phyloP scores from a whole-genome alignment of 306 rosid genomes.

The Dalbergia oliveri region DNA sequence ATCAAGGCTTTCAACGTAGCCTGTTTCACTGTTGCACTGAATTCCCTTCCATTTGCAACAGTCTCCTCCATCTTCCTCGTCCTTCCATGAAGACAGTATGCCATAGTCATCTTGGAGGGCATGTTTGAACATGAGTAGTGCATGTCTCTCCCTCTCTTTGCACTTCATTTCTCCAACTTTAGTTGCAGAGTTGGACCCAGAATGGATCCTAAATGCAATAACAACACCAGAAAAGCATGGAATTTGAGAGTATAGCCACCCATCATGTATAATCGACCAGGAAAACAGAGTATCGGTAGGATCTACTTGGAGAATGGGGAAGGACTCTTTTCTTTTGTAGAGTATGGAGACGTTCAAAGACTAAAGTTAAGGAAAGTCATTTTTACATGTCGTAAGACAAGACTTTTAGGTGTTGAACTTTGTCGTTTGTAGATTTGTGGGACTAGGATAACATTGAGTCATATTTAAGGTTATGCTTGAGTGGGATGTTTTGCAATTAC shows the following conservation, averaged over 20 bases:
- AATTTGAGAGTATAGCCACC: neutral
- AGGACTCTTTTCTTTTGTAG: no score
- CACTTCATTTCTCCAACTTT: neutral
- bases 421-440: no score
- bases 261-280: neutral
- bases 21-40: slow-evolving; percentile 25
- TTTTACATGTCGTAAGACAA: no score
- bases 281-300: neutral
- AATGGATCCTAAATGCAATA: neutral
- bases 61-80: slow-evolving; percentile 7
- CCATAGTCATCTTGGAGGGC: neutral
- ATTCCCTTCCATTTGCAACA: slow-evolving; percentile 50
- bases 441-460: no score
- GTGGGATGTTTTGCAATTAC: no score
- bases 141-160: slow-evolving; percentile 21
- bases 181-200: neutral
- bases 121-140: slow-evolving; percentile 25
- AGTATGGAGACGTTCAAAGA: no score
- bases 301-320: no score
- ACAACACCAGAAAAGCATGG: neutral
- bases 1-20: slow-evolving; percentile 42
- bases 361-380: no score
- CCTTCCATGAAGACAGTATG: slow-evolving; percentile 5
- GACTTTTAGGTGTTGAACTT: no score
- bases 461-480: no score